Evolutionary conservation across 2,329 filamentous ascomycete species (phyloP).

Genomic region (Botryotinia convoluta): DNA sequence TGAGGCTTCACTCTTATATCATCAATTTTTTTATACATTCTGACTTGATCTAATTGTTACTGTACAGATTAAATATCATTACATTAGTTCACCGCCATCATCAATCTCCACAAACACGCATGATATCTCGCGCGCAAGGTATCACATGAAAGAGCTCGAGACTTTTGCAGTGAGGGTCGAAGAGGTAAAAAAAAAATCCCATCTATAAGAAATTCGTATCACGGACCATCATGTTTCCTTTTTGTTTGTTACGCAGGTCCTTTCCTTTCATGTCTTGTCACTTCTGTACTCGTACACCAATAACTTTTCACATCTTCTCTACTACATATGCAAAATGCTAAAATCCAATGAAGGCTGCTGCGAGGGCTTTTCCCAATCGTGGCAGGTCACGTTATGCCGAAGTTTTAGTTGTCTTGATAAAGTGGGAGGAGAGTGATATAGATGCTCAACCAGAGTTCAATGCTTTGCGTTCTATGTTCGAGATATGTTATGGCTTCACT

Average conservation of each 20-base stretch:
- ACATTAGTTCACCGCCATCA: constrained; percentile 19
- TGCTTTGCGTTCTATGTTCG: constrained; percentile 27
- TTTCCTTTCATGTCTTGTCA: constrained; percentile 3
- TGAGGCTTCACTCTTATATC: constrained; percentile 10
- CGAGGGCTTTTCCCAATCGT: constrained; percentile 29
- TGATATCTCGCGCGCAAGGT: constrained; percentile 24
- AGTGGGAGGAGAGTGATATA: constrained; percentile 31
- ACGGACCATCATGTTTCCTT: constrained; percentile 13
- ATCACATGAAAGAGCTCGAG: constrained; percentile 24
- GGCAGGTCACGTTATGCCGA: constrained; percentile 29
- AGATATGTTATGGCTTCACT: constrained; percentile 28
- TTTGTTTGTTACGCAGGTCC: not conserved
- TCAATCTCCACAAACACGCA: constrained; percentile 22
- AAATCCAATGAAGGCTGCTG: constrained; percentile 26
- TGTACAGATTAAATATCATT: constrained; percentile 9
- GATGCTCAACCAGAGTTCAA: constrained; percentile 27
- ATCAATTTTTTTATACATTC: not conserved
- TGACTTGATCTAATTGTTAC: constrained; percentile 3
- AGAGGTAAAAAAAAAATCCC: constrained; percentile 17
- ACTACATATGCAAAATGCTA: constrained; percentile 19
- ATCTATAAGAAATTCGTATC: constrained; percentile 12
- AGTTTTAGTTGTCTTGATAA: constrained; percentile 28
- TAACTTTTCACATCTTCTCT: constrained; percentile 11
- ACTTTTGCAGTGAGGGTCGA: constrained; percentile 23
- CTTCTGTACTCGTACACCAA: not conserved